Evolutionary conservation across 2,329 filamentous ascomycete genomes (phyloP).

Genomic region (Hansfordia pulvinata): DNA sequence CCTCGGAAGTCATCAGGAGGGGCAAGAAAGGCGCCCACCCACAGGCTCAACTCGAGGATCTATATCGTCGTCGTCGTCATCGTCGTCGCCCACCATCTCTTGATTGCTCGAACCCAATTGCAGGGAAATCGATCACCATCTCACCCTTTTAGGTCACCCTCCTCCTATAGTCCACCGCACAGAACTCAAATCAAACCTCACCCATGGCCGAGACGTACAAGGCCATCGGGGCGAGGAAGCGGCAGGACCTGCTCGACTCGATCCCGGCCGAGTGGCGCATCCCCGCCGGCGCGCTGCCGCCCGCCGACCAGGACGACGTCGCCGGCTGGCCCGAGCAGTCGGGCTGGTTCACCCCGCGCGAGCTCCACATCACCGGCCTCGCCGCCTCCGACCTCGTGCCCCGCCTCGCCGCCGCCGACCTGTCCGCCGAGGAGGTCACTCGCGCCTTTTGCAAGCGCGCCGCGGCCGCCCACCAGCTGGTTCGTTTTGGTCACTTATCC

Average conservation of each 20-base stretch:
- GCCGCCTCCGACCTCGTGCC: constrained; percentile 19
- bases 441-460: constrained; percentile 34
- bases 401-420: constrained; percentile 16
- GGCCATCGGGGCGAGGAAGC: constrained; percentile 25
- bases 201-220: constrained; percentile 22
- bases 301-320: constrained; percentile 39
- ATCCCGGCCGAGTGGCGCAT: constrained; percentile 47
- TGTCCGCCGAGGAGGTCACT: constrained; percentile 11
- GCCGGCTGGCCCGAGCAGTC: constrained; percentile 39
- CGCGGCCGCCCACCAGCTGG: constrained; percentile 31
- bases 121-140: too few species aligned
- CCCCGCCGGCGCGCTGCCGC: constrained; percentile 36
- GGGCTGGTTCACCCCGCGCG: constrained; percentile 40
- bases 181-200: too few species aligned
- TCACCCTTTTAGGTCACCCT: too few species aligned
- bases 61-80: too few species aligned
- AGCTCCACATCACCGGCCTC: constrained; percentile 22
- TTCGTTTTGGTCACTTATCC: constrained; percentile 6
- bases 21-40: too few species aligned
- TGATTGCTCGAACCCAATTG: too few species aligned
- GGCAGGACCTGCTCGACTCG: constrained; percentile 25
- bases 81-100: too few species aligned
- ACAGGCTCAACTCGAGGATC: too few species aligned
- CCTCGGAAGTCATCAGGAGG: too few species aligned
- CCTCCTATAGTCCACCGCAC: too few species aligned